These are phyloP conservation scores for Thalassiosira profunda DNA, from an alignment of 108 stramenopile genomes.

Conservation along the genomic window DNA sequence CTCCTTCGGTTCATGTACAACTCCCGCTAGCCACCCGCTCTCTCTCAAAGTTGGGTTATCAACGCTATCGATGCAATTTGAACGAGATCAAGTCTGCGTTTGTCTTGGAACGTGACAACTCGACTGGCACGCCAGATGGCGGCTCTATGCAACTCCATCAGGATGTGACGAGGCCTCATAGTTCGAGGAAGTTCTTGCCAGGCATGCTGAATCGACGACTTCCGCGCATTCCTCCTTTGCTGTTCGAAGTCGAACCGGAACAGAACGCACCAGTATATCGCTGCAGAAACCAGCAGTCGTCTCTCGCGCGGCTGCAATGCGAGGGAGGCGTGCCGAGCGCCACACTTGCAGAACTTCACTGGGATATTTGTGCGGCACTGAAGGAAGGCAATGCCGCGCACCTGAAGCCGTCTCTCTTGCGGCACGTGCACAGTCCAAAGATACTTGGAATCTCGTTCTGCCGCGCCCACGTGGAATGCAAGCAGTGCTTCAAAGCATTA, in stretches of 20 bases:
- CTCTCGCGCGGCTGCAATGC: conserved; percentile 21
- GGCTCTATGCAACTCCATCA: neutral
- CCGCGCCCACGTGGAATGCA: conserved; percentile 68
- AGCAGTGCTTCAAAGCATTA: conserved; percentile 55
- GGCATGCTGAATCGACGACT: conserved; percentile 66
- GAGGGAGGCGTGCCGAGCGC: conserved; percentile 26
- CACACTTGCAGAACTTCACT: conserved; percentile 56
- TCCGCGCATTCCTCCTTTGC: conserved; percentile 7
- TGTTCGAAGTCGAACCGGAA: neutral
- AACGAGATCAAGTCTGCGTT: conserved; percentile 22
- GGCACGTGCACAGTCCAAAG: conserved; percentile 46
- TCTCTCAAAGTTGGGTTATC: conserved; percentile 53
- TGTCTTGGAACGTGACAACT: conserved; percentile 4
- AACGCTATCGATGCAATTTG: conserved; percentile 54
- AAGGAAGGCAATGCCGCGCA: conserved; percentile 12
- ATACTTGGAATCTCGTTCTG: conserved; percentile 72
- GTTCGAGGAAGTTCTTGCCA: conserved; percentile 44
- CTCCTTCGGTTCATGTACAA: conserved; percentile 21
- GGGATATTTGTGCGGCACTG: conserved; percentile 54
- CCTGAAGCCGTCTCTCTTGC: conserved; percentile 73
- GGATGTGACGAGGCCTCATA: neutral
- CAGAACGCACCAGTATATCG: neutral
- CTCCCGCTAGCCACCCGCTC: conserved; percentile 26
- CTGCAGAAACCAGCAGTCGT: conserved; percentile 7
- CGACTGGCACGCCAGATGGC: neutral